Conservation (phyloP, 176 grass and related monocot species). For the Oryza punctata region DNA sequence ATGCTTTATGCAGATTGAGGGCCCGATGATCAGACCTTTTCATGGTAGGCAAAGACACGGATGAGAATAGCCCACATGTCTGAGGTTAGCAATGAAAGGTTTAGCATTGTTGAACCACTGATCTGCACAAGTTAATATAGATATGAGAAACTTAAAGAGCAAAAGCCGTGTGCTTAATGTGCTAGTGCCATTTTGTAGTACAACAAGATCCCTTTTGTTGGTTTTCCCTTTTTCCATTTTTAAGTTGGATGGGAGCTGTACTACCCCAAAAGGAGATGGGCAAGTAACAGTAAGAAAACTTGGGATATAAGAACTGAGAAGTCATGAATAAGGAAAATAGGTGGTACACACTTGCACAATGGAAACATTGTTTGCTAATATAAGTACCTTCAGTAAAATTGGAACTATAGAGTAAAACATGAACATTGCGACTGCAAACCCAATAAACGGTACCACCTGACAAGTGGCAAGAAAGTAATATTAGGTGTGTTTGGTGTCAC, state of each 20-base stretch:
- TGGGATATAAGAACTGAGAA: neutral
- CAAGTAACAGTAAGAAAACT: neutral
- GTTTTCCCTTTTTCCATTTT: neutral
- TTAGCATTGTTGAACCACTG: constrained; percentile 74
- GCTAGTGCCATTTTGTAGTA: neutral
- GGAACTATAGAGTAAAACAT: constrained; percentile 68
- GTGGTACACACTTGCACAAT: neutral
- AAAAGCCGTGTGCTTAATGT: neutral
- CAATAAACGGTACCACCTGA: constrained; percentile 57
- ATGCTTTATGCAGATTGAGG: neutral
- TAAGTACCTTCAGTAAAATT: constrained; percentile 65
- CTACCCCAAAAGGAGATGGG: too few relatives aligned
- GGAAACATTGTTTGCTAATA: neutral
- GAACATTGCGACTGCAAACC: constrained; percentile 69
- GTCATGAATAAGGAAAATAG: neutral
- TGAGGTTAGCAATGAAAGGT: constrained; percentile 68
- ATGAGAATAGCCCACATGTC: constrained; percentile 84
- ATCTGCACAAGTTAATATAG: constrained; percentile 43
- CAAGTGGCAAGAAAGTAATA: neutral
- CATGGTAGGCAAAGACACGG: constrained; percentile 61
- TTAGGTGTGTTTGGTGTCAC: neutral
- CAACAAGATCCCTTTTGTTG: neutral
- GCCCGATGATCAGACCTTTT: constrained; percentile 41
- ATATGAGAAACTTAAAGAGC: neutral
- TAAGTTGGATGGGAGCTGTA: too few relatives aligned